phyloP scores from a whole-genome alignment of 257 asterid genomes.

The Thymus mandschuricus region DNA sequence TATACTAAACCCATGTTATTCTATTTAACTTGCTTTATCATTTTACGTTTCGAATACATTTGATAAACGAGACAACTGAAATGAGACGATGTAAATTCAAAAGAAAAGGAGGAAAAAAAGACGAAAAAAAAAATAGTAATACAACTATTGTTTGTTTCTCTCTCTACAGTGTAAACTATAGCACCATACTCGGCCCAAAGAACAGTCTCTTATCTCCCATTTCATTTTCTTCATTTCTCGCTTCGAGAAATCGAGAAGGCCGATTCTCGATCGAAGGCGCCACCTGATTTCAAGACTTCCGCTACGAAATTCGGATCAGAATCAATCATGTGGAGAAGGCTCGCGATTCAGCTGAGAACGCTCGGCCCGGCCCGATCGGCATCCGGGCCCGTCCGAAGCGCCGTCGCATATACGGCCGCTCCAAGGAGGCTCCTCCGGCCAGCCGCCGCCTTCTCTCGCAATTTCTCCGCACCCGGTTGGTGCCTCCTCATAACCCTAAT shows the following conservation, averaged over 20 bases:
- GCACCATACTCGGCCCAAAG: constrained; percentile 23
- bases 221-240: not conserved
- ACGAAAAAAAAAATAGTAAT: not conserved
- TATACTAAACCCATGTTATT: no score
- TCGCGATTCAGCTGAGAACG: constrained; percentile 37
- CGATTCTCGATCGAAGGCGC: constrained; percentile 19
- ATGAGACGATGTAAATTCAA: no score
- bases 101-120: not conserved
- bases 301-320: constrained; percentile 16
- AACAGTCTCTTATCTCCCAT: constrained; percentile 6
- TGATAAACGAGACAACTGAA: no score
- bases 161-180: constrained; percentile 18
- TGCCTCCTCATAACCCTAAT: constrained; percentile 27
- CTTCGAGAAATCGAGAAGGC: not conserved
- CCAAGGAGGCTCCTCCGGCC: constrained; percentile 34
- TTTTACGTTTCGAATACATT: no score
- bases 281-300: constrained; percentile 26
- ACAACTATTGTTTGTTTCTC: not conserved
- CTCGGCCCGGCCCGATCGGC: constrained; percentile 38
- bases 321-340: constrained; percentile 59
- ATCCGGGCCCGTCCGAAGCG: constrained; percentile 29
- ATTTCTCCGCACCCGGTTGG: constrained; percentile 44
- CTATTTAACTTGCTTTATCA: no score
- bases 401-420: constrained; percentile 27
- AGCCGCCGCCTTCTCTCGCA: constrained; percentile 35